phyloP scores from a whole-genome alignment of 129 eudicot species.

The Solidago caesia region DNA sequence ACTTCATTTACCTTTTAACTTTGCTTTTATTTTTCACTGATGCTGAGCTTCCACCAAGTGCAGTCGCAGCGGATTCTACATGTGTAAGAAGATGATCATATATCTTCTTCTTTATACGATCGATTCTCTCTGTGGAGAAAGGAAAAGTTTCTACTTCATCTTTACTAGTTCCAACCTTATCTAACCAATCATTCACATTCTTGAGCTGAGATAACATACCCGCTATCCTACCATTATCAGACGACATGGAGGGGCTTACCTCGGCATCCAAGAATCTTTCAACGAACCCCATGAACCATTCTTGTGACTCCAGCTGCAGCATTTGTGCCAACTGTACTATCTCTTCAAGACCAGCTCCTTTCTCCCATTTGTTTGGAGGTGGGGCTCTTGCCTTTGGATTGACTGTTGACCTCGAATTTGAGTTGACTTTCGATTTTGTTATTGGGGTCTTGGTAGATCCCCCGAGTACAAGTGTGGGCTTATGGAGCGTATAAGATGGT shows the following conservation, averaged over 20 bases:
- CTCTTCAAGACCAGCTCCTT: constrained; percentile 60
- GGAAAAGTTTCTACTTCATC: constrained; percentile 40
- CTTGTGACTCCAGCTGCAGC: constrained; percentile 59
- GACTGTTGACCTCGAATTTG: constrained; percentile 30
- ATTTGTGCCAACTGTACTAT: constrained; percentile 52
- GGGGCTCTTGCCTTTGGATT: constrained; percentile 38
- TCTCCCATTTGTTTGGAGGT: constrained; percentile 60
- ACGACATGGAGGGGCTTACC: constrained; percentile 47
- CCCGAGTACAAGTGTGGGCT: constrained; percentile 50
- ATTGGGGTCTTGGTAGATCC: constrained; percentile 42
- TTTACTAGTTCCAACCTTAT: constrained; percentile 44
- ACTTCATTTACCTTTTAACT: constrained; percentile 20
- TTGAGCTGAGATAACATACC: constrained; percentile 83
- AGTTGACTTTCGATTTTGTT: constrained; percentile 46
- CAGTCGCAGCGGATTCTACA: constrained; percentile 91
- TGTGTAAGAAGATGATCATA: constrained; percentile 83
- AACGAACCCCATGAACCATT: constrained; percentile 77
- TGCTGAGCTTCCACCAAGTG: constrained; percentile 62
- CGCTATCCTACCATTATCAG: constrained; percentile 70
- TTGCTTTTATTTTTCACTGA: constrained; percentile 21
- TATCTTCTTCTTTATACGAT: constrained; percentile 73
- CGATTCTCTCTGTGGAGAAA: constrained; percentile 45
- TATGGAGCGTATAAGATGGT: constrained; percentile 32
- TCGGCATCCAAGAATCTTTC: constrained; percentile 80
- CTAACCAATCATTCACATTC: constrained; percentile 85